Conservation (phyloP, 352 stramenopile genomes). For the Phytophthora pluvialis region DNA sequence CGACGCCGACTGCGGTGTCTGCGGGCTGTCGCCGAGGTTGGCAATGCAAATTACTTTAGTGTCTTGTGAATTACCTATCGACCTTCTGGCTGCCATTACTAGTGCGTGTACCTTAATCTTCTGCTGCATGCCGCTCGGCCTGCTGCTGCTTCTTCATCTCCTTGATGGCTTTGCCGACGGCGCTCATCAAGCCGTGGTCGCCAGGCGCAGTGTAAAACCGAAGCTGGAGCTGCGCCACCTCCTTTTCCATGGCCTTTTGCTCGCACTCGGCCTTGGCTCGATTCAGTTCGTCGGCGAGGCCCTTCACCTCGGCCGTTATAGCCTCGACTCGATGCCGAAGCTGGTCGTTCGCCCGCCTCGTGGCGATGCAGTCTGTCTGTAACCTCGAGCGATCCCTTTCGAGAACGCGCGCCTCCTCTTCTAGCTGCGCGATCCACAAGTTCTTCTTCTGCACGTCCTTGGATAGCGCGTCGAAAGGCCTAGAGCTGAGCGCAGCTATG, state of each 20-base stretch:
- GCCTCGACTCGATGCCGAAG: slow-evolving; percentile 26
- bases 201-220: slow-evolving; percentile 53
- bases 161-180: slow-evolving; percentile 58
- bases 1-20: not conserved
- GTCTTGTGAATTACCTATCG: too few relatives aligned
- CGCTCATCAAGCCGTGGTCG: slow-evolving; percentile 56
- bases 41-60: too few relatives aligned
- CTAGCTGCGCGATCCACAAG: slow-evolving; percentile 53
- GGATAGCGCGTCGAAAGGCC: slow-evolving; percentile 54
- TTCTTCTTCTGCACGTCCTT: slow-evolving; percentile 56
- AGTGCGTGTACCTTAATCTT: not conserved
- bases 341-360: slow-evolving; percentile 12
- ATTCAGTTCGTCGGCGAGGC: slow-evolving; percentile 30
- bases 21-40: not conserved
- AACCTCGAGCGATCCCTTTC: slow-evolving; percentile 26
- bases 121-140: not conserved
- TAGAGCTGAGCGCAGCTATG: slow-evolving; percentile 50
- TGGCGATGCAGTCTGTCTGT: slow-evolving; percentile 22
- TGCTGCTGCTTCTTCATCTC: slow-evolving; percentile 44
- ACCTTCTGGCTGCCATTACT: not conserved
- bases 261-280: slow-evolving; percentile 36
- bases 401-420: slow-evolving; percentile 38
- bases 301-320: slow-evolving; percentile 31
- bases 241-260: slow-evolving; percentile 44
- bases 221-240: slow-evolving; percentile 62